These are phyloP conservation scores for Fusarium pseudoanthophilum DNA, from an alignment of 2,329 filamentous ascomycete genomes.

Conservation along the genomic window DNA sequence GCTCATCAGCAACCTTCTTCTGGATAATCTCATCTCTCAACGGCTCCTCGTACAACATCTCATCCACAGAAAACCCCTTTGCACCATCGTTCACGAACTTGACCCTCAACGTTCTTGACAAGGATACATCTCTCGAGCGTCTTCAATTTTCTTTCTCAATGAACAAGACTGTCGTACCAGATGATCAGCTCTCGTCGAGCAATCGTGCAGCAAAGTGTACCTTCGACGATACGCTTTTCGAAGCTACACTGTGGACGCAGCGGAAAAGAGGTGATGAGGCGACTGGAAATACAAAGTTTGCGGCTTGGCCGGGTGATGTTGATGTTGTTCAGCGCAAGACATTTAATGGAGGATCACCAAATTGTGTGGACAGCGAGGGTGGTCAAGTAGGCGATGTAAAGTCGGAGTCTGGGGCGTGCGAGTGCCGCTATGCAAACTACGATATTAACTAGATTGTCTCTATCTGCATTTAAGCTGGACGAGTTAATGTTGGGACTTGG, in stretches of 20 bases:
- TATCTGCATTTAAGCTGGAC: not conserved
- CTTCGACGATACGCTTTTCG: conserved; percentile 66
- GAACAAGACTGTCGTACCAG: conserved; percentile 64
- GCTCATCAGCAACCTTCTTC: conserved; percentile 64
- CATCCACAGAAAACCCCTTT: conserved; percentile 66
- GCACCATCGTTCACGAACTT: conserved; percentile 65
- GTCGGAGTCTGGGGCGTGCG: conserved; percentile 50
- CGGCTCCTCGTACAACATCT: conserved; percentile 60
- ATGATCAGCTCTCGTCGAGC: conserved; percentile 53
- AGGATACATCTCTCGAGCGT: conserved; percentile 61
- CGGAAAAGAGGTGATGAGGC: conserved; percentile 41
- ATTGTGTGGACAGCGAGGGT: conserved; percentile 60
- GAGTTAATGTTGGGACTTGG: not conserved
- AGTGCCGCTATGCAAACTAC: conserved; percentile 54
- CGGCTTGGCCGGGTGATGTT: conserved; percentile 68
- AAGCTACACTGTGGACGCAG: conserved; percentile 69
- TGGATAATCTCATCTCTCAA: conserved; percentile 66
- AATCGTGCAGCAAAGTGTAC: conserved; percentile 64
- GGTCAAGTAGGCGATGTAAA: conserved; percentile 52
- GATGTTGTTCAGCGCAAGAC: conserved; percentile 63
- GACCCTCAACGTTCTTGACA: conserved; percentile 60
- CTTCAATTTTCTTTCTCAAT: conserved; percentile 67
- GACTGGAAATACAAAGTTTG: conserved; percentile 43
- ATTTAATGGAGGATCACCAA: conserved; percentile 56
- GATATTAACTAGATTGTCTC: conserved; percentile 16